A percentile compares a stretch with the other conserved stretches of the same genome.
These are phyloP conservation scores for Talaromyces funiculosus DNA, from an alignment of 2,329 filamentous ascomycete species.

Conservation along the genomic window DNA sequence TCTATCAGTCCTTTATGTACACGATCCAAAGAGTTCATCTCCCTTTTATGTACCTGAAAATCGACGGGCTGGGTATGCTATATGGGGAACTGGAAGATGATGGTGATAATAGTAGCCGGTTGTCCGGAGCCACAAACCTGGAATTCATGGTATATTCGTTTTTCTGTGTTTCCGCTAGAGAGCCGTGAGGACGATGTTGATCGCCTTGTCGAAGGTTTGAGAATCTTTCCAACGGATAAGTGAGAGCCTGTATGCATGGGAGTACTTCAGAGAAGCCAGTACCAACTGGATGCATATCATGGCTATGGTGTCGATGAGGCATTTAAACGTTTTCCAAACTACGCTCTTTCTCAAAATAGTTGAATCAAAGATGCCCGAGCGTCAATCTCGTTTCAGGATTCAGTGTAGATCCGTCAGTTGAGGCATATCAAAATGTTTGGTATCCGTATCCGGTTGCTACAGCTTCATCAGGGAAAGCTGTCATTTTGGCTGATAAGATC, in stretches of 20 bases:
- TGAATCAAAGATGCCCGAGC: background rate
- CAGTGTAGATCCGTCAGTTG: background rate
- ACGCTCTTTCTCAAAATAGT: background rate
- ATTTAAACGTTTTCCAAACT: background rate
- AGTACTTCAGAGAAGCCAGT: background rate
- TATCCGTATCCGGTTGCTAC: background rate
- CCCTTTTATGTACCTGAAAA: background rate
- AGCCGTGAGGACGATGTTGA: background rate
- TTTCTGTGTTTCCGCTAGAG: background rate
- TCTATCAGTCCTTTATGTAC: background rate
- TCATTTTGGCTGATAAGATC: background rate
- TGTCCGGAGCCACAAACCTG: background rate
- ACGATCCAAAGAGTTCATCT: background rate
- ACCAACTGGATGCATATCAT: background rate
- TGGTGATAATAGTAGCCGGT: background rate
- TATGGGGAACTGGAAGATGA: background rate
- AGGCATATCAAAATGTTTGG: background rate
- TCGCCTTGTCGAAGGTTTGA: background rate
- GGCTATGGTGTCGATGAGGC: background rate
- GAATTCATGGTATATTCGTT: background rate
- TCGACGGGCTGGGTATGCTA: background rate
- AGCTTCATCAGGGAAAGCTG: background rate
- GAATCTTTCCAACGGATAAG: background rate
- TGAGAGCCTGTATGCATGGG: background rate
- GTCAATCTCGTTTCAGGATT: background rate